phyloP scores from a whole-genome alignment of 495 filamentous ascomycete genomes.

The Trichoderma asperelloides region DNA sequence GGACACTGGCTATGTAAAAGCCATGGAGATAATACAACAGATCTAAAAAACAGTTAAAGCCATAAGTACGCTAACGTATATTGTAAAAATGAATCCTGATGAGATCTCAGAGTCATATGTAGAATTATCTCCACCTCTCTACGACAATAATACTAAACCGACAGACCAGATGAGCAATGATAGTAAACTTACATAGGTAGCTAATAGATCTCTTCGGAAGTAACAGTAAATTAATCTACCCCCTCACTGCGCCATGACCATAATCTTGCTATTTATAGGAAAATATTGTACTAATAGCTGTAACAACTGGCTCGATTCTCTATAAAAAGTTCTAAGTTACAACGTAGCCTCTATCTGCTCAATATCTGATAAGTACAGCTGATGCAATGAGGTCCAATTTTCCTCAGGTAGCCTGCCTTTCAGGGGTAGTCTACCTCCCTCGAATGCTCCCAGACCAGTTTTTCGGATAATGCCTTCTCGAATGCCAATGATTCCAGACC shows the following conservation, averaged over 20 bases:
- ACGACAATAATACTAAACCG: not conserved
- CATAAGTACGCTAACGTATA: no score
- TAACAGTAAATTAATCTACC: not conserved
- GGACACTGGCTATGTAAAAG: no score
- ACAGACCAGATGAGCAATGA: not conserved
- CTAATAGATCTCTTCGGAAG: not conserved
- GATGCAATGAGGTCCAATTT: constrained; percentile 11
- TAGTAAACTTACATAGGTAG: not conserved
- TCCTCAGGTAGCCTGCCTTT: constrained; percentile 40
- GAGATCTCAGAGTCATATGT: not conserved
- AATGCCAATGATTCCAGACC: constrained; percentile 49
- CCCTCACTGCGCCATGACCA: not conserved
- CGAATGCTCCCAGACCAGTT: constrained; percentile 43
- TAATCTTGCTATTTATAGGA: no score
- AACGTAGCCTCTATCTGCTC: not conserved
- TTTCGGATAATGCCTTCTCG: constrained; percentile 51
- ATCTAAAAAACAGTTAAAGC: no score
- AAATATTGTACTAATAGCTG: not conserved
- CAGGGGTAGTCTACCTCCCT: constrained; percentile 48
- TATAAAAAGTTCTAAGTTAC: not conserved
- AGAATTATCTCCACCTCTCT: not conserved
- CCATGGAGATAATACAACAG: no score
- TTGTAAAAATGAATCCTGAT: not conserved
- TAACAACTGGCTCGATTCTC: not conserved
- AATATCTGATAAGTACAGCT: not conserved